Evolutionary conservation across 2,329 filamentous ascomycete genomes (phyloP), one percentile per base, ranked within the genome.

Genomic region (Ceratocystis alfenasii): DNA sequence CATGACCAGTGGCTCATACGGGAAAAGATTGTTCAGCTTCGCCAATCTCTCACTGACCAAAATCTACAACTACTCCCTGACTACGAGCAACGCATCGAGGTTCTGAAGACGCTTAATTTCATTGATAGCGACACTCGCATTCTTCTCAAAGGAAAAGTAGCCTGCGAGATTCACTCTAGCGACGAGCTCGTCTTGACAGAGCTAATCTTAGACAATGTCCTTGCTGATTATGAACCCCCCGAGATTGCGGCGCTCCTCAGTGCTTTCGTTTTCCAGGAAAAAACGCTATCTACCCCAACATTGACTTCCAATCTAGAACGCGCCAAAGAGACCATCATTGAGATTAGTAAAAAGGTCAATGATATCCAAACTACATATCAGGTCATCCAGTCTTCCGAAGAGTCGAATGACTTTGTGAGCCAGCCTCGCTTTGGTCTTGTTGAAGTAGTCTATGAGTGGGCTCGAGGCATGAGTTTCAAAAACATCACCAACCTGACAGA

Each of bases 381-480:
- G 76, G 93, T 99, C 36, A 93, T 97, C 67, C 84, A 95, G 67
- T 89, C 89, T 0, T 83, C 87, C 1, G 93, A 97, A 65, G 93
- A 96, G 73, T 88, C 87, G 67, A 96, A 95, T 72, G 93, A 97
- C 75, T 96, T 96, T 72, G 88, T 89, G 45, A 90, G 86, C 68
- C 83, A 87, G 65, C 90, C 92, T 1, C 83, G 93, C 8, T 99
- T 99, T 73, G 94, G 93, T 1, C 82, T 99, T 66, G 91, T 96
- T 74, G 94, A 99, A 75, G 94, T 99, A 0, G 95, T 99, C 44
- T 96, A 97, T 74, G 94, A 99, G 75, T 99, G 94, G 94, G 94
- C 94, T 8, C 81, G 90, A 62, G 94, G 94, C 30, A 97, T 97
- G 90, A 93, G 89, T 64, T 99, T 99, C 81, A 95, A 95, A 76